Percentiles rank a stretch among this genome's conserved stretches.
Evolutionary conservation across 108 stramenopile genomes (phyloP).

Genomic region (Fragilaria crotonensis): DNA sequence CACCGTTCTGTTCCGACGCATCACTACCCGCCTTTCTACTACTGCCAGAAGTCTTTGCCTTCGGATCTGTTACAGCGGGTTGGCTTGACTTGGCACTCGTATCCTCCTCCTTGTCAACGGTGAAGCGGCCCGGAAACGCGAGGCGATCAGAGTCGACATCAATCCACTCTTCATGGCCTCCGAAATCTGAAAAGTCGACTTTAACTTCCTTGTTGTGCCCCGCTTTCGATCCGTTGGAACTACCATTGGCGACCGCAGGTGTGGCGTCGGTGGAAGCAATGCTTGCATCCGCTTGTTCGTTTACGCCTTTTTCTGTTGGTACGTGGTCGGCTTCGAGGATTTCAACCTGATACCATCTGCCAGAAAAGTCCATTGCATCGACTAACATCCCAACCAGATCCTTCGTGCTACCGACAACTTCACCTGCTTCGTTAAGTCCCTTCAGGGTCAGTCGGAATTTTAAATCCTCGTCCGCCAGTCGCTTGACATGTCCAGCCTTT

Average conservation of each 20-base stretch:
- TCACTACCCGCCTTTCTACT: slow-evolving; percentile 3
- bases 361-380: slow-evolving; percentile 78
- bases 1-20: slow-evolving; percentile 6
- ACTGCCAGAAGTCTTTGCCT: slow-evolving; percentile 24
- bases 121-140: slow-evolving; percentile 72
- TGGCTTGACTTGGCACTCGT: slow-evolving; percentile 28
- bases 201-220: slow-evolving; percentile 37
- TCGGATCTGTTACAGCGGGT: slow-evolving; percentile 33
- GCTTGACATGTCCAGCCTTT: slow-evolving; percentile 59
- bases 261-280: slow-evolving; percentile 22
- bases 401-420: slow-evolving; percentile 27
- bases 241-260: slow-evolving; percentile 1
- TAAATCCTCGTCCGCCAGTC: slow-evolving; percentile 65
- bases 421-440: slow-evolving; percentile 50
- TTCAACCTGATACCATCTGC: slow-evolving; percentile 72
- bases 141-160: slow-evolving; percentile 76
- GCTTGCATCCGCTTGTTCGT: slow-evolving; percentile 37
- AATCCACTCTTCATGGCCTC: slow-evolving; percentile 78
- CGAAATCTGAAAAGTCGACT: slow-evolving; percentile 64
- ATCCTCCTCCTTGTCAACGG: slow-evolving; percentile 31
- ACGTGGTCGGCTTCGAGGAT: slow-evolving; percentile 53
- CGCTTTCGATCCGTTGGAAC: neutral
- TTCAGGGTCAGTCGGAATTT: slow-evolving; percentile 52
- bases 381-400: slow-evolving; percentile 44
- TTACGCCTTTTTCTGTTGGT: slow-evolving; percentile 12